Evolutionary conservation across 2,329 filamentous ascomycete genomes (phyloP).

Genomic region (Rutstroemia sydowiana): DNA sequence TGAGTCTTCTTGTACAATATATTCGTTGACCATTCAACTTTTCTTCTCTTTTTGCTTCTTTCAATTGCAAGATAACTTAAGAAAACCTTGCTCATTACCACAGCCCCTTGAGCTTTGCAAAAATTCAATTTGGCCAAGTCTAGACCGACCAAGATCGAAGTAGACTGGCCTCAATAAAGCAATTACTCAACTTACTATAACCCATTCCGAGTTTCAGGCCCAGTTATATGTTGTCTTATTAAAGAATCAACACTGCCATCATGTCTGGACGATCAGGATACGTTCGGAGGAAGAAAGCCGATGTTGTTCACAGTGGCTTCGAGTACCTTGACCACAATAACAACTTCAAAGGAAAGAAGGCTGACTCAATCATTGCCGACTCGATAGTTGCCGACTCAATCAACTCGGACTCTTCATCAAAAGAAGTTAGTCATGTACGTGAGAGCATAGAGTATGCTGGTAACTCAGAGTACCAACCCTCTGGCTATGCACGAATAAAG

Average conservation of each 20-base stretch:
- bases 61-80: no score
- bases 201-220: not conserved
- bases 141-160: no score
- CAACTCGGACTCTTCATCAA: conserved; percentile 4
- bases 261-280: conserved; percentile 52
- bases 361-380: conserved; percentile 1
- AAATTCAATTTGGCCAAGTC: no score
- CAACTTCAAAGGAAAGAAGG: not conserved
- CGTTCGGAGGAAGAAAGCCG: conserved; percentile 49
- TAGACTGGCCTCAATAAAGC: not conserved
- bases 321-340: conserved; percentile 6
- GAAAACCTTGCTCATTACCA: no score
- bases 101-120: no score
- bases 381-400: not conserved
- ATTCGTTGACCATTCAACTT: no score
- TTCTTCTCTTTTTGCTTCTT: no score
- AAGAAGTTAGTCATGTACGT: not conserved
- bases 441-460: not conserved
- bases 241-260: not conserved
- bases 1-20: no score
- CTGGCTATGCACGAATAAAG: conserved; percentile 7
- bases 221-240: not conserved
- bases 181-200: not conserved
- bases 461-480: not conserved
- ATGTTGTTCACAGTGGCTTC: conserved; percentile 27